These are phyloP conservation scores for Alternaria brassicicola DNA, from an alignment of 2,329 filamentous ascomycete genomes.

Conservation along the genomic window DNA sequence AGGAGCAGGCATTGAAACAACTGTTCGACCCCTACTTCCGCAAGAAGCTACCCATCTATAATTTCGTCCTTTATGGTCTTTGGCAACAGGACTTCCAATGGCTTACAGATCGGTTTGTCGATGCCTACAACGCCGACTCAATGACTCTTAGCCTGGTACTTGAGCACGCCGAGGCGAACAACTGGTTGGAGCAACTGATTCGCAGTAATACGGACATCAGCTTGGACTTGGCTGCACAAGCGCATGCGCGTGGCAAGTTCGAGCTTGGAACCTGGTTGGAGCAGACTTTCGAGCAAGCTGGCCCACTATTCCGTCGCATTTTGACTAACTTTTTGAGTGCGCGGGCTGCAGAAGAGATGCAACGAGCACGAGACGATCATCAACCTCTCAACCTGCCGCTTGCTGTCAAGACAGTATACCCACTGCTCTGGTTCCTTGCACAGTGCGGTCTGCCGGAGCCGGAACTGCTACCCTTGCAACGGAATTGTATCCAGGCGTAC, in stretches of 20 bases:
- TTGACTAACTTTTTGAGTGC: constrained; percentile 82
- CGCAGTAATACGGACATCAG: constrained; percentile 82
- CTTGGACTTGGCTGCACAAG: constrained; percentile 83
- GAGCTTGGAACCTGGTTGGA: constrained; percentile 83
- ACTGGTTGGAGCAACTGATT: constrained; percentile 83
- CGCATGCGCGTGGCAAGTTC: constrained; percentile 79
- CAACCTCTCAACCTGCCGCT: constrained; percentile 74
- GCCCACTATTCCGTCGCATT: constrained; percentile 70
- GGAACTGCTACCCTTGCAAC: constrained; percentile 80
- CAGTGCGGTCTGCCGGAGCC: constrained; percentile 63
- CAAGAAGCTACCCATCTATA: constrained; percentile 76
- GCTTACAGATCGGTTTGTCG: constrained; percentile 80
- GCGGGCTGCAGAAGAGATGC: constrained; percentile 81
- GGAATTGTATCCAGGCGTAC: constrained; percentile 88
- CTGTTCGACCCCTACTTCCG: constrained; percentile 83
- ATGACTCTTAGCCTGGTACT: constrained; percentile 72
- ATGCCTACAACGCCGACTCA: constrained; percentile 73
- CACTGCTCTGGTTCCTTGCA: constrained; percentile 76
- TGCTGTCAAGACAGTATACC: constrained; percentile 82
- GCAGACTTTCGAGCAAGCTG: constrained; percentile 68
- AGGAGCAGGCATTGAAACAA: constrained; percentile 75
- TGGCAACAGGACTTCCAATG: constrained; percentile 91
- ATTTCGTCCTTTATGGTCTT: constrained; percentile 87
- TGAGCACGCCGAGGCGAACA: constrained; percentile 79
- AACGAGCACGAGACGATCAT: constrained; percentile 73